phyloP scores from a whole-genome alignment of 305 asterid species.

The Fraxinus albicans region DNA sequence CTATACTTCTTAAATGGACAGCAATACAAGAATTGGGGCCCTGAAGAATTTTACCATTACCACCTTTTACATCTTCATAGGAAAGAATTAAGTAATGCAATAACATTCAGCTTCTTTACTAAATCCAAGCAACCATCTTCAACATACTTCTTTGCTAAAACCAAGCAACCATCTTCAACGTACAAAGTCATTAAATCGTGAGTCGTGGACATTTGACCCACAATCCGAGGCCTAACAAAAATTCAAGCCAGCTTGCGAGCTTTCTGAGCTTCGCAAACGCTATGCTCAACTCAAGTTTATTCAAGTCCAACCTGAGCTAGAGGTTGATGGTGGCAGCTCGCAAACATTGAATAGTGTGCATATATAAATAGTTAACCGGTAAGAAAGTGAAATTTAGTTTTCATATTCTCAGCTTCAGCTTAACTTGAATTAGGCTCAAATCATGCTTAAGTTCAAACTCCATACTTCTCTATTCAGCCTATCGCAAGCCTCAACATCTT shows the following conservation, averaged over 20 bases:
- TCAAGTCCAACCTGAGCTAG: background rate
- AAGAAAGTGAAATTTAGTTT: background rate
- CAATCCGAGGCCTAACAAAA: background rate
- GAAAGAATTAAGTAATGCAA: background rate
- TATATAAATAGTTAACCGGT: background rate
- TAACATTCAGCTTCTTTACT: background rate
- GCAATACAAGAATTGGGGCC: background rate
- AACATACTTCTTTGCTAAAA: background rate
- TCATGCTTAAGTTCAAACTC: background rate
- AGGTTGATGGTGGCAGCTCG: background rate
- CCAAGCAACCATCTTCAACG: background rate
- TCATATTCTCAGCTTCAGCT: background rate
- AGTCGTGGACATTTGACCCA: background rate
- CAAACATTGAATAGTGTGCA: background rate
- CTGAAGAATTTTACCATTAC: background rate
- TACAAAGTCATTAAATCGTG: background rate
- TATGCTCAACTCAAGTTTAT: background rate
- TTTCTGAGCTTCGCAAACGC: background rate
- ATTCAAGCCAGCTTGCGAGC: background rate
- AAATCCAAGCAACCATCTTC: background rate
- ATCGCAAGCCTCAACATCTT: background rate
- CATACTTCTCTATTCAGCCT: background rate
- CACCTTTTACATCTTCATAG: background rate
- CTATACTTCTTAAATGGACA: background rate
- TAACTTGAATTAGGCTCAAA: background rate